A percentile compares a stretch with the other conserved stretches of the same genome.
phyloP scores from a whole-genome alignment of 2,329 filamentous ascomycete species.

The Phyllosticta paracitricarpa region DNA sequence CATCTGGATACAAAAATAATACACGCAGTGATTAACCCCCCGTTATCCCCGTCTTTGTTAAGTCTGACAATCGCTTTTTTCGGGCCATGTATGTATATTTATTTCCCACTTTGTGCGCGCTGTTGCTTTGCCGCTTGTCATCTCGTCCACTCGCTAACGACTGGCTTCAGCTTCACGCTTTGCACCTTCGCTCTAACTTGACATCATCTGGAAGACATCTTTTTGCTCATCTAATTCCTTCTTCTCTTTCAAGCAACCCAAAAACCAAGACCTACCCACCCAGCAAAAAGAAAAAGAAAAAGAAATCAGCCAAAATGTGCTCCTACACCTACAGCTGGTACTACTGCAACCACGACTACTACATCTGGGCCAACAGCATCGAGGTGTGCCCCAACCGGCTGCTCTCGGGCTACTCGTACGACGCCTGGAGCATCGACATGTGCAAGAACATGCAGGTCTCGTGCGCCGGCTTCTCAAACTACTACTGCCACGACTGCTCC shows the following conservation, averaged over 20 bases:
- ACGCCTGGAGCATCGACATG: conserved; percentile 40
- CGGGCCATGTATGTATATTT: no score
- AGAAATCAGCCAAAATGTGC: conserved; percentile 27
- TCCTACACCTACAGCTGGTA: conserved; percentile 39
- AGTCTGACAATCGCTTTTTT: no score
- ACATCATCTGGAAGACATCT: no score
- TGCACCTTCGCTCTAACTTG: no score
- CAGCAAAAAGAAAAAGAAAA: not conserved
- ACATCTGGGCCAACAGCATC: conserved; percentile 36
- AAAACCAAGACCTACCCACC: not conserved
- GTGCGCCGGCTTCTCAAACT: conserved; percentile 35
- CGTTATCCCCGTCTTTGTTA: not conserved
- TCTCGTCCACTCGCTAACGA: no score
- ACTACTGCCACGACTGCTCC: conserved; percentile 35
- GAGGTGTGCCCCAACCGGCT: conserved; percentile 37
- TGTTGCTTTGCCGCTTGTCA: no score
- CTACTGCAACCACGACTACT: conserved; percentile 40
- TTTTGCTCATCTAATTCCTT: no score
- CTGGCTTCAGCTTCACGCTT: no score
- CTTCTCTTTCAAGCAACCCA: not conserved
- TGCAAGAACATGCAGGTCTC: conserved; percentile 32
- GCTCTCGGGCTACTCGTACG: conserved; percentile 37
- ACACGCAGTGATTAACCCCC: not conserved
- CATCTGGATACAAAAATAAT: conserved; percentile 1
- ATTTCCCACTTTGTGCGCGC: no score